Base-by-base conservation (phyloP, 1,139 yeast species). In the Geotrichum histeridarum region DNA sequence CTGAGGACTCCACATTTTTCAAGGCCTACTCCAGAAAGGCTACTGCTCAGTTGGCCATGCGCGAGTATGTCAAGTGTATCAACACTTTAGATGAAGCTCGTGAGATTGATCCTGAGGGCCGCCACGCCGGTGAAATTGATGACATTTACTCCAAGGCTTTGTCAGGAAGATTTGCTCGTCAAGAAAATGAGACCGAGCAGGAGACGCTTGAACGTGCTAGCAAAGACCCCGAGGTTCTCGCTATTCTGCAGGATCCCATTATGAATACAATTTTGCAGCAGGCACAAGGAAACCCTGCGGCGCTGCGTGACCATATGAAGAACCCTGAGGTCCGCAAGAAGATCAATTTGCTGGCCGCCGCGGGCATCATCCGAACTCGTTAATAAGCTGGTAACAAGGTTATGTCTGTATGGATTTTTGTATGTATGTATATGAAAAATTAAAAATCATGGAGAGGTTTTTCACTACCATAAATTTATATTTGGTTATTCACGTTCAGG, bases 1-100 rank as follows among this genome's bases (percentile, higher is more conserved):
- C 80, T 67, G 81, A 83, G 65, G 99, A 94, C 72, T 95, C 96
- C 52, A 72, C 74, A 27, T 94, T 93, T 70, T 79, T 93, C 67
- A 86, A 96, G 76, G 99, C 99, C 4, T 94, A 91, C 71, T 87
- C 94, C 62, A 85, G 99, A 75, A 94, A 93, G 77, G 99, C 99
- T 47, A 88, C 84, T 63, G 96, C 97, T 31, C 90, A 86, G 74
- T 80, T 90, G 70, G 91, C 95, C 46, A 87, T 89, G 82, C 86
- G 86, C 71, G 96, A 93, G 67, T 93, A 81, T 73, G 77, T 87
- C 55, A 80, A 82, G 65, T 89, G 91, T 58, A 78, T 88, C 70
- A 95, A 88, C 63, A 88, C 97, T 14, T 78, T 93, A 63, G 83
- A 82, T 55, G 78, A 70, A 32, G 99, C 96, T 12, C 84, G 94